These are phyloP conservation scores for Ceratobasidium sp. DNA, from an alignment of 1,284 basidiomycete genomes.

Conservation along the genomic window DNA sequence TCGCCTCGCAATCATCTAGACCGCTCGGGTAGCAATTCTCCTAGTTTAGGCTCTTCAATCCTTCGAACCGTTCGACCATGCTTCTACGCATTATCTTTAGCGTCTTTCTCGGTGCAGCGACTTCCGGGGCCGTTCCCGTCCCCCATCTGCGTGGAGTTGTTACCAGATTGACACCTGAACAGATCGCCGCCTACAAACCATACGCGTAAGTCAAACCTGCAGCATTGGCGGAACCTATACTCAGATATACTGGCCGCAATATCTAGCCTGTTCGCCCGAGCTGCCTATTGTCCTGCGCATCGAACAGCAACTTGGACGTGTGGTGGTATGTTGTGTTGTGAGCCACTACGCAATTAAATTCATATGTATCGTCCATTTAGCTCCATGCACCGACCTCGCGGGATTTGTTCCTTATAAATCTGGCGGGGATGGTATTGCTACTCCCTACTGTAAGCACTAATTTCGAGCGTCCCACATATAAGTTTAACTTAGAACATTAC, in stretches of 20 bases:
- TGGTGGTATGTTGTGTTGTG: conserved; percentile 3
- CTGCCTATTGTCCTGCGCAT: conserved; percentile 28
- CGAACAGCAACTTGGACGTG: conserved; percentile 36
- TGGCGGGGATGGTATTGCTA: conserved; percentile 45
- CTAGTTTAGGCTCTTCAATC: not conserved
- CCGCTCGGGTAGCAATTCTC: not conserved
- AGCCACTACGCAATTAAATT: not conserved
- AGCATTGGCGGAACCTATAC: not conserved
- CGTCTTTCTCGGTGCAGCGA: conserved; percentile 10
- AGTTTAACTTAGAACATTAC: not conserved
- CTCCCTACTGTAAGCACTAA: conserved; percentile 33
- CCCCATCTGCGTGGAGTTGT: conserved; percentile 1
- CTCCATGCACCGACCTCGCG: conserved; percentile 41
- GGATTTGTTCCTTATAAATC: conserved; percentile 44
- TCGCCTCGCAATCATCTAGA: no score
- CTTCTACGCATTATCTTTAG: not conserved
- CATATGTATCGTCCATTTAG: conserved; percentile 35
- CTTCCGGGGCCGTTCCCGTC: conserved; percentile 10
- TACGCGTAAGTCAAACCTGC: conserved; percentile 8
- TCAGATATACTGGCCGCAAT: not conserved
- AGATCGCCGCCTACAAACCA: conserved; percentile 11
- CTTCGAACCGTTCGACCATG: not conserved
- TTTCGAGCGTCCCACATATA: not conserved
- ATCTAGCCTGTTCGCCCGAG: conserved; percentile 13
- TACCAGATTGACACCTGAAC: not conserved